Conservation (phyloP, 176 grass and related monocot genomes). For the Echinochloa phyllopogon region DNA sequence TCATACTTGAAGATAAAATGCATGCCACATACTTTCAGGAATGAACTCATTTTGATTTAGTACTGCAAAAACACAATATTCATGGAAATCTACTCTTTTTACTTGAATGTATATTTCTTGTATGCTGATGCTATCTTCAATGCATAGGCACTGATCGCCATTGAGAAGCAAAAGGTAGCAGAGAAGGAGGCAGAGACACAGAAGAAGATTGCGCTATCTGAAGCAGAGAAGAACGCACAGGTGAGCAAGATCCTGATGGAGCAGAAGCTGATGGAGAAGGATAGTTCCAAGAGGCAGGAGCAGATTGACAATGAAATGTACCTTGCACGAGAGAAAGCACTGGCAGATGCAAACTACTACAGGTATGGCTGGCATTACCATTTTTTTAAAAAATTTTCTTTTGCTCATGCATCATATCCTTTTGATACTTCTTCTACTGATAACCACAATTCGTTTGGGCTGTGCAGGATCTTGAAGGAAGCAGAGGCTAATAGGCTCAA, state of each 20-base stretch:
- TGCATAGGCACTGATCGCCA: constrained; percentile 77
- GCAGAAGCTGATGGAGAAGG: constrained; percentile 95
- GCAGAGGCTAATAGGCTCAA: constrained; percentile 93
- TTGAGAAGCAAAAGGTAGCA: constrained; percentile 93
- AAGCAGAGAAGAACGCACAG: constrained; percentile 96
- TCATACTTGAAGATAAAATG: constrained; percentile 8
- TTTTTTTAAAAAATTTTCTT: constrained; percentile 1
- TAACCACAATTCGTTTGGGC: constrained; percentile 37
- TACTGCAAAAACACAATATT: background rate
- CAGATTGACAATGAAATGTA: constrained; percentile 98
- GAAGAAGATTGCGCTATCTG: constrained; percentile 94
- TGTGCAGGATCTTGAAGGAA: constrained; percentile 80
- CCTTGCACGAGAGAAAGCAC: constrained; percentile 78
- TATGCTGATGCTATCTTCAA: constrained; percentile 16
- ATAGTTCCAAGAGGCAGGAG: constrained; percentile 85
- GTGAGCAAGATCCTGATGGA: constrained; percentile 98
- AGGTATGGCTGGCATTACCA: constrained; percentile 50
- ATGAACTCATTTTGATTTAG: background rate
- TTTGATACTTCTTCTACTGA: background rate
- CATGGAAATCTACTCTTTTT: constrained; percentile 24
- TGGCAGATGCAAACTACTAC: constrained; percentile 85
- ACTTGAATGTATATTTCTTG: constrained; percentile 17
- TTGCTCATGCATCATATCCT: background rate
- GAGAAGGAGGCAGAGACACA: constrained; percentile 99
- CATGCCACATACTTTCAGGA: background rate